Evolutionary conservation across 2,329 filamentous ascomycete genomes (phyloP), one percentile per base, ranked within the genome.

Genomic region (Hymenoscyphus fraxineus): DNA sequence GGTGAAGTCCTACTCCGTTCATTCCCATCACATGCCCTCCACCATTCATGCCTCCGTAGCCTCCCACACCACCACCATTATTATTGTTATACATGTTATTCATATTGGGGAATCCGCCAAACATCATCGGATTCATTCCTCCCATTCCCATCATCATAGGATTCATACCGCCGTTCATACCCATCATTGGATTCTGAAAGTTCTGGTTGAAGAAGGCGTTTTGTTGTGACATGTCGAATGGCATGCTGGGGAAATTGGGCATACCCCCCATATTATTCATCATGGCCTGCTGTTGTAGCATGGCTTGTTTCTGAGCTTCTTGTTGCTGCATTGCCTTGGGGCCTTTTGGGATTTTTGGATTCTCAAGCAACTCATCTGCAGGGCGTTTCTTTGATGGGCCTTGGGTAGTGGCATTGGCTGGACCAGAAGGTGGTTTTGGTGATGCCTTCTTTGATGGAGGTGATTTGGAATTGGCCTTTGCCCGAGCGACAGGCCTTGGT

Each of bases 321-420:
- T 79, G 77, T 69, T 79, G 82, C 70, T 83, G 85, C 86, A 87
- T 89, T 44, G 83, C 86, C 74, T 86, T 87, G 1, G 86, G 87
- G 0, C 81, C 86, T 71, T 88, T 89, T 57, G 86, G 85, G 51
- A 88, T 85, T 73, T 84, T 85, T 51, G 85, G 84, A 69, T 89
- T 88, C 70, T 88, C 85, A 6, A 84, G 78, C 39, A 82, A 82
- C 61, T 93, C 89, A 41, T 94, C 92, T 15, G 93, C 92, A 12
- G 90, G 85, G 27, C 95, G 87, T 80, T 98, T 99, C 79, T 91
- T 95, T 27, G 44, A 51, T 27, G 19, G n/a, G 22, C 44, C 59
- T 22, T 60, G 35, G 15, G 19, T 64, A 47, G n/a, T 65, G 54
- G 61, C 58, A 58, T 70, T 71, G 59, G 66, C 67, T 65, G 78